Evolutionary conservation across 2,329 filamentous ascomycete species (phyloP).

Genomic region (Neopestalotiopsis sp.): DNA sequence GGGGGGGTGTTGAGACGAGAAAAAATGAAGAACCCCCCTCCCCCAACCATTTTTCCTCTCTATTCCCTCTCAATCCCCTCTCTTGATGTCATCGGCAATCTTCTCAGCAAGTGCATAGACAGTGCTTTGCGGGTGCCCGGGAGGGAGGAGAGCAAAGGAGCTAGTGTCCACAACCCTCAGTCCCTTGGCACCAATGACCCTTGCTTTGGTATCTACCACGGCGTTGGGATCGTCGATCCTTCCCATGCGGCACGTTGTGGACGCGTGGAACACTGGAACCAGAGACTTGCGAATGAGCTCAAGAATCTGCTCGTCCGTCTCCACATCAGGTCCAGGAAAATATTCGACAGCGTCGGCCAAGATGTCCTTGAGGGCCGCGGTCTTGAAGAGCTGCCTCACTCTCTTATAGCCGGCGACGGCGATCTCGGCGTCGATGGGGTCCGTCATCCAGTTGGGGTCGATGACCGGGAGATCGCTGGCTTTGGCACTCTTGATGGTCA

Average conservation of each 20-base stretch:
- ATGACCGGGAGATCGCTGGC: slow-evolving; percentile 35
- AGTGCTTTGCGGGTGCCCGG: slow-evolving; percentile 20
- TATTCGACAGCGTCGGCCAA: slow-evolving; percentile 5
- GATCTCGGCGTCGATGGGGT: slow-evolving; percentile 49
- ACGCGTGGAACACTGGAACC: slow-evolving; percentile 24
- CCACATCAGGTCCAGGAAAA: slow-evolving; percentile 12
- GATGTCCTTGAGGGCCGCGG: slow-evolving; percentile 10
- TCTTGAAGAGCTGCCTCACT: slow-evolving; percentile 37
- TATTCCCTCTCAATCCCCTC: neutral
- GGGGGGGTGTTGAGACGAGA: too few species aligned
- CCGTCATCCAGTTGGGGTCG: slow-evolving; percentile 51
- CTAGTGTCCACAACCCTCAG: slow-evolving; percentile 24
- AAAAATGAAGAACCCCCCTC: too few species aligned
- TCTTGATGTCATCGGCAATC: slow-evolving; percentile 14
- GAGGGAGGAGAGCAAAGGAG: slow-evolving; percentile 21
- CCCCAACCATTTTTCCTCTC: too few species aligned
- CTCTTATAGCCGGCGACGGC: slow-evolving; percentile 49
- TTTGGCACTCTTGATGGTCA: slow-evolving; percentile 23
- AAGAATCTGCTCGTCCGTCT: slow-evolving; percentile 22
- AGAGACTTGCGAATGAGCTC: slow-evolving; percentile 16
- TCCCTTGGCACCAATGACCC: slow-evolving; percentile 24
- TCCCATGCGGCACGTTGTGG: slow-evolving; percentile 27
- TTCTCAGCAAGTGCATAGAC: slow-evolving; percentile 21
- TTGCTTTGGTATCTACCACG: slow-evolving; percentile 25
- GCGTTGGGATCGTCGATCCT: slow-evolving; percentile 19